phyloP scores from a whole-genome alignment of 164 flowering plant genomes.

The Piper betle region DNA sequence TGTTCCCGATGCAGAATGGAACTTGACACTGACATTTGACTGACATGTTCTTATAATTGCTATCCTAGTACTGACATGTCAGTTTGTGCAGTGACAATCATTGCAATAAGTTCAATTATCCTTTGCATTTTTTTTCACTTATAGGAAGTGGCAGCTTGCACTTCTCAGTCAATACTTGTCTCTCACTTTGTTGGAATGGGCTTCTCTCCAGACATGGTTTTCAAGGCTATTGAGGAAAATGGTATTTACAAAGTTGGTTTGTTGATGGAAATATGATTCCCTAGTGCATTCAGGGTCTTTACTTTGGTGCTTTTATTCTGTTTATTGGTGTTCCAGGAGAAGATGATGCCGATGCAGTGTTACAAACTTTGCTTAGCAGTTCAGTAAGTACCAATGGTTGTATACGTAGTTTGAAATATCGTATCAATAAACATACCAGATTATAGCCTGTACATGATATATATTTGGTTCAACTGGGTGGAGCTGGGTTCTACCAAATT shows the following conservation, averaged over 20 bases:
- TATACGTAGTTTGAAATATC: no score
- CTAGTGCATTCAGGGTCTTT: not conserved
- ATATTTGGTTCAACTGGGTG: no score
- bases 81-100: no score
- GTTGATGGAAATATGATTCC: not conserved
- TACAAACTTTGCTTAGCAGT: conserved; percentile 17
- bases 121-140: not conserved
- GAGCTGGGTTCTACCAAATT: no score
- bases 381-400: conserved; percentile 11
- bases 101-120: no score
- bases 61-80: no score
- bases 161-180: conserved; percentile 33
- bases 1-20: no score
- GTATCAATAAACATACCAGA: no score
- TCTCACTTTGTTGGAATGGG: conserved; percentile 65
- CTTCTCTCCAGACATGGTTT: conserved; percentile 41
- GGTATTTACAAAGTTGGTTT: conserved; percentile 26
- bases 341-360: conserved; percentile 10
- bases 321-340: conserved; percentile 13
- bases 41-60: no score
- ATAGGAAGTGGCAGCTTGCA: conserved; percentile 47
- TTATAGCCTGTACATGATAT: no score
- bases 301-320: not conserved
- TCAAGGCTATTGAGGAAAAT: conserved; percentile 50
- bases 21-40: no score